phyloP scores from a whole-genome alignment of 2,329 filamentous ascomycete species.

The Proliferodiscus dingleyae region DNA sequence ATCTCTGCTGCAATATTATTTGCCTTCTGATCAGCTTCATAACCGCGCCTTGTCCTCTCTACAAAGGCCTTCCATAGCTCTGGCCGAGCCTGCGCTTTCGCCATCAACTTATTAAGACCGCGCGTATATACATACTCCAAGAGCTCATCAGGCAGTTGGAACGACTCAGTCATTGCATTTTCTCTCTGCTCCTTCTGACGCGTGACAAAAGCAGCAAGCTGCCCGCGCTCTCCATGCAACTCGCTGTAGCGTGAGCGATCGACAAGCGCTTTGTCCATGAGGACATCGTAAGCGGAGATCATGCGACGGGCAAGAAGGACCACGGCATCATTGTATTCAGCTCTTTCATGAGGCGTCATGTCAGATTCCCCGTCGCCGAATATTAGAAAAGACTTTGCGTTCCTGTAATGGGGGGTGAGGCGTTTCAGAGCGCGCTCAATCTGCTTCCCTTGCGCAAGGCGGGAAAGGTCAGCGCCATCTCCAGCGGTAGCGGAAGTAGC shows the following conservation, averaged over 20 bases:
- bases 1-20: background rate
- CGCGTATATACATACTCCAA: constrained; percentile 1
- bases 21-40: background rate
- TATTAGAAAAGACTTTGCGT: constrained; percentile 24
- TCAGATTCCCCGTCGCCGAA: constrained; percentile 11
- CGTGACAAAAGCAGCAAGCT: constrained; percentile 34
- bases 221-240: constrained; percentile 27
- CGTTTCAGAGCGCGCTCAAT: constrained; percentile 45
- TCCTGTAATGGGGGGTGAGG: constrained; percentile 32
- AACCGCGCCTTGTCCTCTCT: background rate
- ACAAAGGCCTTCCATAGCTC: constrained; percentile 1
- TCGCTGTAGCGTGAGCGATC: constrained; percentile 18
- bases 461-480: constrained; percentile 25
- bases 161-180: background rate
- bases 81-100: background rate
- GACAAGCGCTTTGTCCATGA: constrained; percentile 28
- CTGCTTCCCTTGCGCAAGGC: constrained; percentile 44
- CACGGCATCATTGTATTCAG: constrained; percentile 13
- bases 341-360: background rate
- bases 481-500: constrained; percentile 38
- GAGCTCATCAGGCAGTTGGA: constrained; percentile 1
- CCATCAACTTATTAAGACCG: background rate
- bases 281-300: constrained; percentile 31
- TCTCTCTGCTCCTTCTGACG: constrained; percentile 14
- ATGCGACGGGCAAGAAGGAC: constrained; percentile 27